Evolutionary conservation across 1,284 basidiomycete species (phyloP).

Genomic region (Lentinula novae-zelandiae): DNA sequence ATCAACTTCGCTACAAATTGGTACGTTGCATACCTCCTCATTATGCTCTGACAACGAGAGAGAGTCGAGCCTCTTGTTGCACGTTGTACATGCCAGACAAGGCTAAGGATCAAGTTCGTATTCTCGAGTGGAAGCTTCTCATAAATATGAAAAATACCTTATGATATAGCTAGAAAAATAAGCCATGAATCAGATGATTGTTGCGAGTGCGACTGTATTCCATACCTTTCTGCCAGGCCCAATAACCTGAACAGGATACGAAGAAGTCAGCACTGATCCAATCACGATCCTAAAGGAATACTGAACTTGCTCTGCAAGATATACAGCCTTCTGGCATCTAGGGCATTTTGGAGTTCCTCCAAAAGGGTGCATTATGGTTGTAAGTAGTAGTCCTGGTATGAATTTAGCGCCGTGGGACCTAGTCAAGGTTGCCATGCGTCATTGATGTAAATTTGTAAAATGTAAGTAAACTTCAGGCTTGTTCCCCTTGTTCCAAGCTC

Average conservation of each 20-base stretch:
- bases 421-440: neutral
- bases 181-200: constrained; percentile 2
- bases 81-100: constrained; percentile 68
- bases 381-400: neutral
- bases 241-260: constrained; percentile 50
- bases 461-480: no score
- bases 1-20: neutral
- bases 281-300: neutral
- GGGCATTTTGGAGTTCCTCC: constrained; percentile 64
- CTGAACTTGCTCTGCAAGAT: constrained; percentile 76
- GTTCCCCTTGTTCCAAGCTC: no score
- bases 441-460: neutral
- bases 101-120: constrained; percentile 35
- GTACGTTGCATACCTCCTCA: constrained; percentile 50
- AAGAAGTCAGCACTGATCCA: neutral
- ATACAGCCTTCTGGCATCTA: constrained; percentile 64
- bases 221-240: constrained; percentile 76
- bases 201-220: constrained; percentile 2
- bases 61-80: constrained; percentile 73
- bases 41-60: constrained; percentile 72
- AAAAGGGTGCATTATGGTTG: constrained; percentile 55
- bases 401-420: neutral
- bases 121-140: neutral
- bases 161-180: constrained; percentile 60
- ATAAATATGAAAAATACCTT: constrained; percentile 41